Percentiles rank a stretch among this genome's conserved stretches.
phyloP scores from a whole-genome alignment of 345 rosid species.

The Euphorbia tirucalli region DNA sequence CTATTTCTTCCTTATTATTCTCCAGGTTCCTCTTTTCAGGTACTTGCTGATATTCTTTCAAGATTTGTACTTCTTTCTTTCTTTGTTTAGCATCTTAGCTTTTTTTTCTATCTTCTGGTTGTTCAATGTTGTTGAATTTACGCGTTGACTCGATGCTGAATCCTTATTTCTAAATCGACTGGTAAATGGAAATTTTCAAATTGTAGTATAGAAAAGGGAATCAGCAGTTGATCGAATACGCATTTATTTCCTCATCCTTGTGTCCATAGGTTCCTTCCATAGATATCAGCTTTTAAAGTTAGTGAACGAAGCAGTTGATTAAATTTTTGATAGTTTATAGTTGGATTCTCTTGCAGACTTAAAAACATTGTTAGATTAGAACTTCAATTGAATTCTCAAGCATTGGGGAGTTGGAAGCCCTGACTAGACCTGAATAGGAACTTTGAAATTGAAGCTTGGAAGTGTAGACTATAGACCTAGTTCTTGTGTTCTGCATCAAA shows the following conservation, averaged over 20 bases:
- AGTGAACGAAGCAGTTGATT: background rate
- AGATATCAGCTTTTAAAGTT: too few relatives aligned
- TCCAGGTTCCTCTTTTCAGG: constrained; percentile 98
- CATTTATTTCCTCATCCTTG: too few relatives aligned
- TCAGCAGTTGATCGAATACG: background rate
- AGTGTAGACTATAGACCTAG: background rate
- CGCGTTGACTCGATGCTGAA: too few relatives aligned
- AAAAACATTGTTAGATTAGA: background rate
- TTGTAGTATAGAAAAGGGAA: background rate
- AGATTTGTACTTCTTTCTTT: background rate
- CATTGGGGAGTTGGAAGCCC: background rate
- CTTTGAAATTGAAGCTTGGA: background rate
- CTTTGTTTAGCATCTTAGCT: background rate
- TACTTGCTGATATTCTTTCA: constrained; percentile 11
- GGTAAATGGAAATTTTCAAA: background rate
- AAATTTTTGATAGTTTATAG: background rate
- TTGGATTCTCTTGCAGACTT: background rate
- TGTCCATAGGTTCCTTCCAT: too few relatives aligned
- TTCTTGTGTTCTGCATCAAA: background rate
- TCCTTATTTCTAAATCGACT: background rate
- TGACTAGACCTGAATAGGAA: background rate
- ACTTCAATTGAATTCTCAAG: background rate
- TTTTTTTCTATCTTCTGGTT: background rate
- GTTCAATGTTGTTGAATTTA: background rate
- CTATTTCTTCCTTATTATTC: constrained; percentile 72